phyloP scores from a whole-genome alignment of 1,139 yeast genomes.

The Arxiozyma bovina region DNA sequence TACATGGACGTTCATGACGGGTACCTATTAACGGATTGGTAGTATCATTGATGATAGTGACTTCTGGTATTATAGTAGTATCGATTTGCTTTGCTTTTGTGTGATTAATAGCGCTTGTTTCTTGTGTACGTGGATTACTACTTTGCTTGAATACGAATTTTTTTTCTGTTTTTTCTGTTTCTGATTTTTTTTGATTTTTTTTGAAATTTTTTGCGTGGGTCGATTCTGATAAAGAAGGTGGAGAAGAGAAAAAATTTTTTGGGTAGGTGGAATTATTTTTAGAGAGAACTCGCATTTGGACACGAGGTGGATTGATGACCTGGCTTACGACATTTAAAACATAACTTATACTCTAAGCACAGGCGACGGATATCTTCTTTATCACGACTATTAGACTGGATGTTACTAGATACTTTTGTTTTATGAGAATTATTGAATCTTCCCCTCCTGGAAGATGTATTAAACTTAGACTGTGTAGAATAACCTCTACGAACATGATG shows the following conservation, averaged over 20 bases:
- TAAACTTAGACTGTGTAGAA: not conserved
- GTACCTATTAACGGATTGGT: not conserved
- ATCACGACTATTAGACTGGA: not conserved
- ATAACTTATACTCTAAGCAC: too few relatives aligned
- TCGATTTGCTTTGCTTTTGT: too few relatives aligned
- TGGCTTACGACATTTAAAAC: not conserved
- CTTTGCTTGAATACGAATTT: too few relatives aligned
- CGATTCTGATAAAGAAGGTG: too few relatives aligned
- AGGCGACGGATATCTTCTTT: not conserved
- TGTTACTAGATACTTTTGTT: not conserved
- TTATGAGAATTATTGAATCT: not conserved
- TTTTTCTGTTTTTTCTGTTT: too few relatives aligned
- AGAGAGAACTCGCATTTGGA: not conserved
- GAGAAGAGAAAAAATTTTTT: too few relatives aligned
- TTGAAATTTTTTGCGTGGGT: too few relatives aligned
- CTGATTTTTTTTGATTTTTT: too few relatives aligned
- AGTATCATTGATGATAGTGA: not conserved
- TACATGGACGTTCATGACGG: not conserved
- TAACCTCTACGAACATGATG: not conserved
- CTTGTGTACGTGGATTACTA: too few relatives aligned
- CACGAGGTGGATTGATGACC: not conserved
- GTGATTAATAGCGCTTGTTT: too few relatives aligned
- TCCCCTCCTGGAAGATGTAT: not conserved
- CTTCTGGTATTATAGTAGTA: not conserved
- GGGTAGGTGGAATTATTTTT: too few relatives aligned